Conservation (phyloP, 495 filamentous ascomycete species). For the Parathielavia hyrcaniae region DNA sequence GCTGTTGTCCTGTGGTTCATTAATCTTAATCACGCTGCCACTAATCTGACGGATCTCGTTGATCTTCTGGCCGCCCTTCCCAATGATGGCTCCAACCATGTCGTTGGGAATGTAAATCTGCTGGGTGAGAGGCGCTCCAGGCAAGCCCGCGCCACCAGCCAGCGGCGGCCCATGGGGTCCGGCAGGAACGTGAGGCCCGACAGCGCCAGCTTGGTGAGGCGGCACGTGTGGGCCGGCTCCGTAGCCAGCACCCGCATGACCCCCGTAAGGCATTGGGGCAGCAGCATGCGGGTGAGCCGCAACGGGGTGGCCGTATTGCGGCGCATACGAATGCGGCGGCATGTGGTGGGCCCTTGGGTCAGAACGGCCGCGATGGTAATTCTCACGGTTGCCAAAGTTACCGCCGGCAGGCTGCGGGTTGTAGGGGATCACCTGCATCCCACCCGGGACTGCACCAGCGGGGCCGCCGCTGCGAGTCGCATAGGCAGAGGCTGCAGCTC, state of each 20-base stretch:
- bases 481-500: constrained; percentile 92
- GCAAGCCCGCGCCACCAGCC: constrained; percentile 57
- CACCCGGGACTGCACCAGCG: constrained; percentile 85
- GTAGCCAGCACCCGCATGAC: constrained; percentile 44
- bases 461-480: constrained; percentile 91
- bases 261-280: constrained; percentile 67
- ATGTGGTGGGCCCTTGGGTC: constrained; percentile 58
- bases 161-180: constrained; percentile 63
- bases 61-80: constrained; percentile 98
- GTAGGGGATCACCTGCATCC: constrained; percentile 96
- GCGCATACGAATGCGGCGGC: constrained; percentile 42
- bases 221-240: constrained; percentile 75
- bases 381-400: constrained; percentile 85
- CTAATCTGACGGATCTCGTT: constrained; percentile 96
- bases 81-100: constrained; percentile 99
- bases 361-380: constrained; percentile 59
- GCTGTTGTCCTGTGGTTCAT: constrained; percentile 97
- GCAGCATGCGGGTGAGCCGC: constrained; percentile 55
- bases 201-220: constrained; percentile 56
- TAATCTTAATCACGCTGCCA: constrained; percentile 99
- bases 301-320: constrained; percentile 59
- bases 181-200: constrained; percentile 45
- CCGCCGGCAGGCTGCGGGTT: constrained; percentile 86
- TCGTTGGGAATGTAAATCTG: constrained; percentile 99
- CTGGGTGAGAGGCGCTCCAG: constrained; percentile 85